phyloP scores from a whole-genome alignment of 2,329 filamentous ascomycete species.

The Penicillium sp. region DNA sequence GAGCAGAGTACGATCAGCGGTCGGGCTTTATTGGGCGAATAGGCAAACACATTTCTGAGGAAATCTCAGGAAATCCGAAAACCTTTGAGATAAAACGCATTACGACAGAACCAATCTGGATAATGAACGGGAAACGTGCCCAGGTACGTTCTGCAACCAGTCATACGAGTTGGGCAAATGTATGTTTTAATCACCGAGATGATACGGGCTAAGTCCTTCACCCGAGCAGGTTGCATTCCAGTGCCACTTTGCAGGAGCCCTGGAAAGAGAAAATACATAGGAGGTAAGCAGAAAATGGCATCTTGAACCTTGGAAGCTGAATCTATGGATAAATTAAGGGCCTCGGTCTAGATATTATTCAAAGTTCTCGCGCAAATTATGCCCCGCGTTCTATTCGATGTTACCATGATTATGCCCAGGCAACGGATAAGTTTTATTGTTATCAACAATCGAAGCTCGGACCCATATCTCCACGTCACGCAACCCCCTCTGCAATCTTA shows the following conservation, averaged over 20 bases:
- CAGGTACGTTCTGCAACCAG: not conserved
- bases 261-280: no score
- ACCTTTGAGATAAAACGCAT: not conserved
- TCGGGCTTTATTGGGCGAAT: not conserved
- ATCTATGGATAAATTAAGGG: no score
- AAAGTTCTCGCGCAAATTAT: no score
- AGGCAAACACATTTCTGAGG: no score
- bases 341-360: no score
- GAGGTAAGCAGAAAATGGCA: no score
- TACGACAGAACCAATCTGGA: not conserved
- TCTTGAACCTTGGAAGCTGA: no score
- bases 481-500: not conserved
- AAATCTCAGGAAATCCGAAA: no score
- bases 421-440: not conserved
- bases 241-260: no score
- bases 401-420: not conserved
- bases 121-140: not conserved
- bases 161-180: no score
- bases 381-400: no score
- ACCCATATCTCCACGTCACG: not conserved
- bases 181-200: not conserved
- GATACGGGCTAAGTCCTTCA: not conserved
- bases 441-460: not conserved
- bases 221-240: not conserved
- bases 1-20: not conserved